Base-by-base conservation (phyloP, 2,329 filamentous ascomycete genomes). In the Tetracladium maxilliforme region DNA sequence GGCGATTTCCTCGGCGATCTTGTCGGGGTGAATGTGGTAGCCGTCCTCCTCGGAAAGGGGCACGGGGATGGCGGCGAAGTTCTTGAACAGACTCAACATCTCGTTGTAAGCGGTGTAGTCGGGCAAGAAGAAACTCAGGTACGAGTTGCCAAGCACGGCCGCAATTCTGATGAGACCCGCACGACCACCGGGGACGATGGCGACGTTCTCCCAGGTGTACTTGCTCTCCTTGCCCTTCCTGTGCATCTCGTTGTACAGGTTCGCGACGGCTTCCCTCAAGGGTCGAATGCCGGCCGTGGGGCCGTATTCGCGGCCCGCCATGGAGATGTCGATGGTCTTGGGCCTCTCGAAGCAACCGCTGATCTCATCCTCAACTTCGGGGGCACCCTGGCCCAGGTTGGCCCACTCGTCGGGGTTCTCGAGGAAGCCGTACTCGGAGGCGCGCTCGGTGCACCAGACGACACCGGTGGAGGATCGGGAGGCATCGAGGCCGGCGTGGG, bases 51-150 rank as follows among this genome's bases (percentile, higher is more conserved):
- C 75, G 17, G 76, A 73, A 9, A 95, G 64, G 8, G 86, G 87
- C 4, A 84, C 82, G 6, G 83, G 83, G 30, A 92, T 82, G 28
- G 81, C 78, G 21, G 81, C 79, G 44, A 92, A 92, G 51, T 93
- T 93, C 56, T 81, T 84, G 66, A 95, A 94, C 30, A 94, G 60
- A 30, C 76, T 83, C 56, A 94, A 56, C 86, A 95, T 94, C 60
- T 94, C 86, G 45, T 92, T 93, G 61, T 95, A 95, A 3, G 87
- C 87, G 4, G 86, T 93, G 56, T 94, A 94, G 50, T 94, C 80
- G 22, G 82, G 82, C 45, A 92, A 81, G 54, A 92, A 93, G 65
- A 94, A 94, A 21, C 78, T 82, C 34, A 94, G 63, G 45, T 92
- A 92, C 28, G 84, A 76, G 49, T 92, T 92, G 35, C 87, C 87